These are phyloP conservation scores for Lentithecium fluviatile DNA, from an alignment of 495 filamentous ascomycete species.

Conservation along the genomic window DNA sequence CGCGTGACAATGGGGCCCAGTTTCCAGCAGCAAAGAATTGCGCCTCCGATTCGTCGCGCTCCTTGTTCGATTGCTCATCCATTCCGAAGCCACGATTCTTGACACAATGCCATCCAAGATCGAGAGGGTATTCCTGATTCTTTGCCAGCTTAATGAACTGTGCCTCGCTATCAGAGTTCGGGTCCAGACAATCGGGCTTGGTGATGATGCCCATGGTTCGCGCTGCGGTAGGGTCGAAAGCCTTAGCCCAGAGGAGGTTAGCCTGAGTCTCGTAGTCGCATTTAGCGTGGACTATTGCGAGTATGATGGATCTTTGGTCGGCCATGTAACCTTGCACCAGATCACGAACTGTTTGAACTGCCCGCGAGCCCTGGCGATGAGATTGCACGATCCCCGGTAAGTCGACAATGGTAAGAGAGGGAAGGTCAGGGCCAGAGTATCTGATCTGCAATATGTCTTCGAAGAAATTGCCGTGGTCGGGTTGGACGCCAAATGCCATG, in stretches of 20 bases:
- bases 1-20: constrained; percentile 47
- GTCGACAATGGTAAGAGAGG: constrained; percentile 26
- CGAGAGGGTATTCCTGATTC: constrained; percentile 29
- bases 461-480: neutral
- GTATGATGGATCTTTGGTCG: constrained; percentile 35
- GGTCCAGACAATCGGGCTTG: constrained; percentile 39
- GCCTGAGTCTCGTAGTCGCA: constrained; percentile 39
- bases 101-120: constrained; percentile 41
- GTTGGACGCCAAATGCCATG: constrained; percentile 23
- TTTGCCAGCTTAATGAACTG: constrained; percentile 30
- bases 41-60: constrained; percentile 44
- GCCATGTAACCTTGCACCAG: constrained; percentile 34
- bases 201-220: constrained; percentile 44
- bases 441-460: constrained; percentile 21
- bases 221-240: constrained; percentile 29
- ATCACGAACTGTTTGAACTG: constrained; percentile 26
- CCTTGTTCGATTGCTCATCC: constrained; percentile 13
- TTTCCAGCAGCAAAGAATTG: constrained; percentile 50
- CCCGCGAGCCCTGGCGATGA: constrained; percentile 23
- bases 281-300: constrained; percentile 38
- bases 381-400: constrained; percentile 19
- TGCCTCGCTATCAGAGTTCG: constrained; percentile 33
- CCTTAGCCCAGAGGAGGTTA: constrained; percentile 26
- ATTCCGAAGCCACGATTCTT: constrained; percentile 32
- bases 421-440: constrained; percentile 27